Conservation (phyloP, 768 basidiomycete species). For the Atractiella rhizophila region DNA sequence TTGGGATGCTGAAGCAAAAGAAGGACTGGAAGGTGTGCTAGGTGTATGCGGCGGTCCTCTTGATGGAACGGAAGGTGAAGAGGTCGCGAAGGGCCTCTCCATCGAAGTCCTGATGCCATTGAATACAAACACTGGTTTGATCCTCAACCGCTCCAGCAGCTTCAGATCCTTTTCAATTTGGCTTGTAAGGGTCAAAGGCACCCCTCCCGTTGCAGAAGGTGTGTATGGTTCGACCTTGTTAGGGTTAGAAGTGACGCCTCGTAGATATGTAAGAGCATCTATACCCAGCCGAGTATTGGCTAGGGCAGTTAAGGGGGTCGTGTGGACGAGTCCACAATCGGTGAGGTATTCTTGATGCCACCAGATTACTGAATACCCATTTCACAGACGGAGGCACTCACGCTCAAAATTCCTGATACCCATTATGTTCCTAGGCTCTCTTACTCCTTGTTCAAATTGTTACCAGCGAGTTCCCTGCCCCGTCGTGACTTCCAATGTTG, state of each 20-base stretch:
- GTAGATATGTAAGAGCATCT: conserved; percentile 76
- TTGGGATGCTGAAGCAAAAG: too few species aligned
- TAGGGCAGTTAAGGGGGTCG: conserved; percentile 50
- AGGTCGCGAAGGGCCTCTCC: conserved; percentile 47
- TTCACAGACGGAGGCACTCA: too few species aligned
- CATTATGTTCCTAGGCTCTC: too few species aligned
- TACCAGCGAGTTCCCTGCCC: too few species aligned
- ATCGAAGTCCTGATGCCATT: too few species aligned
- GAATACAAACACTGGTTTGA: conserved; percentile 98
- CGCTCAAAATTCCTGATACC: too few species aligned
- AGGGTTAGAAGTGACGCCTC: conserved; percentile 37
- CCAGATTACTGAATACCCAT: too few species aligned
- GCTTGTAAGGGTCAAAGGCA: conserved; percentile 55
- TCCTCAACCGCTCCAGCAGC: conserved; percentile 60
- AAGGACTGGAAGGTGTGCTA: too few species aligned
- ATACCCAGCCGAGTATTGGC: conserved; percentile 86
- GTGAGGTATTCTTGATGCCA: conserved; percentile 1
- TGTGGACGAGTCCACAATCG: conserved; percentile 70
- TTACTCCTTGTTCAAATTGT: too few species aligned
- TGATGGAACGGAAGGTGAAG: conserved; percentile 35
- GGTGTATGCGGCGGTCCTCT: conserved; percentile 5
- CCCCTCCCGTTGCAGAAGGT: conserved; percentile 80
- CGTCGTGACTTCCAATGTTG: too few species aligned
- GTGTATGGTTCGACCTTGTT: conserved; percentile 68
- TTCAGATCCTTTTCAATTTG: conserved; percentile 83